Conservation (phyloP, 2,329 filamentous ascomycete genomes). For the Dichotomopilus funicola region DNA sequence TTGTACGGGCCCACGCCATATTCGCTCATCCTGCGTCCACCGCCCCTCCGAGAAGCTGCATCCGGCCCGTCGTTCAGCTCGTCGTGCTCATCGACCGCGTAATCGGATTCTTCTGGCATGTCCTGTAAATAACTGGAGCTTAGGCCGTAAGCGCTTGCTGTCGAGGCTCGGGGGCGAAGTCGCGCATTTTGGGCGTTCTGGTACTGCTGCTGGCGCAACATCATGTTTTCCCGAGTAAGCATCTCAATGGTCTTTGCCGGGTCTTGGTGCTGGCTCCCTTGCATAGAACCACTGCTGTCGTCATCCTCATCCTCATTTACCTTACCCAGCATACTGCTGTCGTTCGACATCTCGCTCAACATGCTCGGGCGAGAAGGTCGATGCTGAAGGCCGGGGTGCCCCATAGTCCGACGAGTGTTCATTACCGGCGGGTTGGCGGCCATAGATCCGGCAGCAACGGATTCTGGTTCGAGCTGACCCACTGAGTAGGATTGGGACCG, state of each 20-base stretch:
- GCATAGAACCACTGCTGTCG: constrained; percentile 50
- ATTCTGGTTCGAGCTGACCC: constrained; percentile 74
- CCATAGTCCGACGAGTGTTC: constrained; percentile 44
- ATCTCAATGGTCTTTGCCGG: constrained; percentile 59
- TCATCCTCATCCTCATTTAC: constrained; percentile 61
- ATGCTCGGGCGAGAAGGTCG: constrained; percentile 73
- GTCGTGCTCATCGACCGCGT: constrained; percentile 66
- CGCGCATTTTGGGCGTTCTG: constrained; percentile 49
- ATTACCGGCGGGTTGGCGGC: constrained; percentile 44
- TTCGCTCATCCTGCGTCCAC: constrained; percentile 52
- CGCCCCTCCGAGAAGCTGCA: constrained; percentile 39
- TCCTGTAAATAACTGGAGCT: constrained; percentile 57
- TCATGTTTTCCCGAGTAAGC: constrained; percentile 55
- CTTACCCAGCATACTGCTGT: constrained; percentile 54
- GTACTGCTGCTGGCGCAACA: constrained; percentile 46
- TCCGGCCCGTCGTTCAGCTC: constrained; percentile 51
- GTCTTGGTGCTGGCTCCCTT: constrained; percentile 47
- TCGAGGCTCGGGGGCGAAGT: constrained; percentile 53
- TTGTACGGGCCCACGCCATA: constrained; percentile 39
- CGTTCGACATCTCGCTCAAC: constrained; percentile 64
- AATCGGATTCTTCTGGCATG: constrained; percentile 60
- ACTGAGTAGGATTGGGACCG: constrained; percentile 96
- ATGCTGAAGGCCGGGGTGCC: constrained; percentile 67
- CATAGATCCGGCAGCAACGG: constrained; percentile 33
- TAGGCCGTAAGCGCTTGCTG: constrained; percentile 45